Evolutionary conservation across 2,329 filamentous ascomycete species (phyloP), one percentile per base, ranked within the genome.

Genomic region (Neonectria punicea): DNA sequence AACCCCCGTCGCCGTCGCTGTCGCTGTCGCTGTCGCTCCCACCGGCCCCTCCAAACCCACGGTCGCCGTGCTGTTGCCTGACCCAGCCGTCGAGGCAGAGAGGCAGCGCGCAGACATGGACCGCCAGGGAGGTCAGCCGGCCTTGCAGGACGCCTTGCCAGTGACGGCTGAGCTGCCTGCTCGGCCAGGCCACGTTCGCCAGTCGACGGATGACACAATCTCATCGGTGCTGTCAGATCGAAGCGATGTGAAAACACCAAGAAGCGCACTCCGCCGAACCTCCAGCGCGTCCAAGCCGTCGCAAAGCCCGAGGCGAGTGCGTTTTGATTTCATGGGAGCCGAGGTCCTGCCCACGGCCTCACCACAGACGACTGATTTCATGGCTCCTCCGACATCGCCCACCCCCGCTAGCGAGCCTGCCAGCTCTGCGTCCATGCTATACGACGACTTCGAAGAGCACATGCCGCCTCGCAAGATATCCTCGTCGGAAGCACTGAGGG

Each of bases 331-430:
- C 50, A 83, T 84, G 73, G 88, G 87, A 58, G 80, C 84, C 67
- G 87, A 90, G 72, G 86, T 91, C 39, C 78, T 89, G 62, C 87
- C 88, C 20, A 89, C 87, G 50, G 80, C 84, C 28, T 89, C 87
- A 22, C 88, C 87, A 51, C 81, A 83, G 66, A 67, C 75, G 60
- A 70, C 78, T 60, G 75, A 79, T 65, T 70, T 77, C 72, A 70
- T 77, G 57, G 66, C 70, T 44, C 73, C 73, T 8, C 66, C 75
- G 56, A 55, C 71, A 22, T 76, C 74, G 41, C 71, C 72, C 9
- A 58, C 55, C 22, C 66, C 68, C 13, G 65, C 74, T 13, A 74
- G 73, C 58, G 73, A 79, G 22, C 69, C 73, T 47, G 63, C 72
- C 49, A 68, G 66, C 43, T 75, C 75, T 47, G 67, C 72, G 51